Conservation (phyloP, 2,329 filamentous ascomycete species). For the Colletotrichum siamense region DNA sequence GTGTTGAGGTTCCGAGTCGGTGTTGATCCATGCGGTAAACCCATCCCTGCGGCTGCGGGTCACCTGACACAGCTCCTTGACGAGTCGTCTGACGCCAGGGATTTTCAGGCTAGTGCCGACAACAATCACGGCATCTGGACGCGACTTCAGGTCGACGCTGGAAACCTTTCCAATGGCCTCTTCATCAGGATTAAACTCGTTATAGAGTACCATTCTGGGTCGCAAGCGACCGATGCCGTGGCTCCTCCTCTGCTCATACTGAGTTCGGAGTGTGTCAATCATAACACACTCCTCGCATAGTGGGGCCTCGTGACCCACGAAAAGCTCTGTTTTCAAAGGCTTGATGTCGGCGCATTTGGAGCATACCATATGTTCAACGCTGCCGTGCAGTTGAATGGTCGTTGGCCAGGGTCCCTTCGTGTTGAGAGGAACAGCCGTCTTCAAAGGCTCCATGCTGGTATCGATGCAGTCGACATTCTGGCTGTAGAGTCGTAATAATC, state of each 20-base stretch:
- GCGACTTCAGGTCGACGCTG: conserved; percentile 80
- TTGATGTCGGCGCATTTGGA: conserved; percentile 85
- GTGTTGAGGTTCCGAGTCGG: conserved; percentile 81
- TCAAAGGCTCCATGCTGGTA: conserved; percentile 78
- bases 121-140: conserved; percentile 91
- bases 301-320: conserved; percentile 84
- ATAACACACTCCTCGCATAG: conserved; percentile 77
- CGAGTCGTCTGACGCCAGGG: conserved; percentile 87
- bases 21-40: conserved; percentile 93
- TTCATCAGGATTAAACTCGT: conserved; percentile 95
- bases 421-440: conserved; percentile 81
- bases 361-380: conserved; percentile 95
- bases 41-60: conserved; percentile 85
- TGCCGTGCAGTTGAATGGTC: conserved; percentile 92
- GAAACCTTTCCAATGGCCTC: conserved; percentile 95
- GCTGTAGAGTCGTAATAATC: conserved; percentile 88
- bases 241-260: conserved; percentile 82
- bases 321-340: conserved; percentile 79
- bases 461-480: conserved; percentile 98
- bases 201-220: conserved; percentile 95
- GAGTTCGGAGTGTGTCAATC: conserved; percentile 77
- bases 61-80: conserved; percentile 87
- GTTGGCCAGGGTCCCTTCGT: conserved; percentile 89
- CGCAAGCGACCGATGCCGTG: conserved; percentile 91
- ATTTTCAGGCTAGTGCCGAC: conserved; percentile 97